phyloP scores from a whole-genome alignment of 2,329 filamentous ascomycete genomes.

The Talaromyces rugulosus region DNA sequence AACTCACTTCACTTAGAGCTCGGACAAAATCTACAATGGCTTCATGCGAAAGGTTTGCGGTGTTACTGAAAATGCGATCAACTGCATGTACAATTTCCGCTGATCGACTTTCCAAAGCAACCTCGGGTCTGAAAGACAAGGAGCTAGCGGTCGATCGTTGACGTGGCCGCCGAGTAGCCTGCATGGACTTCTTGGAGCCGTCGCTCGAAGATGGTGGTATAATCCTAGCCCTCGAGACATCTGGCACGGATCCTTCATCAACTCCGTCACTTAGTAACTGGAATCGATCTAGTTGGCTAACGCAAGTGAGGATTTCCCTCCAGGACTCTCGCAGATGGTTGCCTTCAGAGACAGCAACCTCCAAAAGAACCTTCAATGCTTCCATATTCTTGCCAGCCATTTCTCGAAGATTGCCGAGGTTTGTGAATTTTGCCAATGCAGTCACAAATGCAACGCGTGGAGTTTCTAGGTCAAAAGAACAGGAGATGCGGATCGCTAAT shows the following conservation, averaged over 20 bases:
- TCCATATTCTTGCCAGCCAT: slow-evolving; percentile 97
- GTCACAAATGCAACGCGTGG: slow-evolving; percentile 92
- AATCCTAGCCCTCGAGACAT: slow-evolving; percentile 80
- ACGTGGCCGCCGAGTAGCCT: slow-evolving; percentile 48
- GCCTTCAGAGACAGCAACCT: slow-evolving; percentile 88
- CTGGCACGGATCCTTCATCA: slow-evolving; percentile 85
- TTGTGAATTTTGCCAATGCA: slow-evolving; percentile 87
- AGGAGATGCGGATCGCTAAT: slow-evolving; percentile 87
- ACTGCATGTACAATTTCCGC: slow-evolving; percentile 90
- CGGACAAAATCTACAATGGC: slow-evolving; percentile 94
- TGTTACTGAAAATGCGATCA: slow-evolving; percentile 95
- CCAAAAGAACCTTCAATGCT: slow-evolving; percentile 83
- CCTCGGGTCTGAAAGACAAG: slow-evolving; percentile 65
- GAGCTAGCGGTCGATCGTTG: slow-evolving; percentile 44
- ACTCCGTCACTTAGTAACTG: slow-evolving; percentile 94
- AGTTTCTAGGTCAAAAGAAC: slow-evolving; percentile 88
- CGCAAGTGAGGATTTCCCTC: slow-evolving; percentile 91
- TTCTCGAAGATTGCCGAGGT: slow-evolving; percentile 90
- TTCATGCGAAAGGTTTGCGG: slow-evolving; percentile 85
- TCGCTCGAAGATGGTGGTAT: slow-evolving; percentile 54
- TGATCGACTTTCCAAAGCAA: slow-evolving; percentile 86
- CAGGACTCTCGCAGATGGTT: slow-evolving; percentile 85
- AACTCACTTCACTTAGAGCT: slow-evolving; percentile 90
- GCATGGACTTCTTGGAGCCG: slow-evolving; percentile 63
- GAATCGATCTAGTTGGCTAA: slow-evolving; percentile 91